Evolutionary conservation across 2,329 filamentous ascomycete genomes (phyloP).

Genomic region (Fusarium graminum): DNA sequence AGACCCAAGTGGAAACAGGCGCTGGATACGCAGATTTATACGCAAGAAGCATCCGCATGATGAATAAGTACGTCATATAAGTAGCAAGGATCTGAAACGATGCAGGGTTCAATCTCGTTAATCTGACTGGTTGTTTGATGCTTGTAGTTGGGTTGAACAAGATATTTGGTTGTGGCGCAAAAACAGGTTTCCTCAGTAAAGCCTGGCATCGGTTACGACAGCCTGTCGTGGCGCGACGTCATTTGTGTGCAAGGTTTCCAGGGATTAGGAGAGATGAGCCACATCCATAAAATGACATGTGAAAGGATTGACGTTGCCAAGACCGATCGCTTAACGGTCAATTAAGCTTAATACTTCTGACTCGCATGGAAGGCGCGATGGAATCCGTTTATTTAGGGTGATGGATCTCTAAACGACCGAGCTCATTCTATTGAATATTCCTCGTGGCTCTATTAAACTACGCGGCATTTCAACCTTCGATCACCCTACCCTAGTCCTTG

Average conservation of each 20-base stretch:
- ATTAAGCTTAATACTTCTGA: background rate
- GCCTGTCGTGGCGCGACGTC: conserved; percentile 37
- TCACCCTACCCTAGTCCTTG: too few relatives aligned
- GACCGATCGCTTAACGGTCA: conserved; percentile 10
- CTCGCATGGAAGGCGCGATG: background rate
- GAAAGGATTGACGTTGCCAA: background rate
- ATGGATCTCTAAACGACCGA: background rate
- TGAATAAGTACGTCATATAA: conserved; percentile 43
- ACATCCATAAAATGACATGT: background rate
- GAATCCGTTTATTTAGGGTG: background rate
- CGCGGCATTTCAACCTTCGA: too few relatives aligned
- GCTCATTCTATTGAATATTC: too few relatives aligned
- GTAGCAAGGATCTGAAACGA: conserved; percentile 33
- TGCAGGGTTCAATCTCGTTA: background rate
- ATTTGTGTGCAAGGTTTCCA: conserved; percentile 9
- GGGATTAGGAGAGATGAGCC: too few relatives aligned
- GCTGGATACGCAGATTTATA: conserved; percentile 24
- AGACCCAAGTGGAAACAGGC: background rate
- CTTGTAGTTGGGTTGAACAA: conserved; percentile 35
- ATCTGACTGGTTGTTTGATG: conserved; percentile 38
- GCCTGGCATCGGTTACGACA: conserved; percentile 2
- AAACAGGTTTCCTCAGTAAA: conserved; percentile 38
- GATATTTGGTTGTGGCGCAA: conserved; percentile 46
- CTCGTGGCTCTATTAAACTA: too few relatives aligned
- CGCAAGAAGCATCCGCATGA: conserved; percentile 16